Percentiles rank a stretch among this genome's conserved stretches.
phyloP scores from a whole-genome alignment of 805 yeast genomes.

The Middelhovenomyces tepae region DNA sequence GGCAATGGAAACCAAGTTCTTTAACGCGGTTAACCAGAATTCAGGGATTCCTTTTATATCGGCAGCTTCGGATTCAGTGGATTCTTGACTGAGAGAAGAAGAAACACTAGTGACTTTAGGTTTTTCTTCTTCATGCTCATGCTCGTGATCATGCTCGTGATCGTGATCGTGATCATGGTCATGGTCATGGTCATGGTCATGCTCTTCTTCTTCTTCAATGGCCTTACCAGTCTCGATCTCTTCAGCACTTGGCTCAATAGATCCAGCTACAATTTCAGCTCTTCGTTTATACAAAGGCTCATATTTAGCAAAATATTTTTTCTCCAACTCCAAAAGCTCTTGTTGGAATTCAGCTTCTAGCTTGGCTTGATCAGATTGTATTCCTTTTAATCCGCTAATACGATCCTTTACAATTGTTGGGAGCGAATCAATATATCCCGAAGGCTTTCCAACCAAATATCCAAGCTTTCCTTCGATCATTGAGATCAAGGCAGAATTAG shows the following conservation, averaged over 20 bases:
- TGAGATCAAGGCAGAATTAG: slow-evolving; percentile 74
- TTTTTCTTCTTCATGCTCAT: slow-evolving; percentile 36
- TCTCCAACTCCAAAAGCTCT: slow-evolving; percentile 80
- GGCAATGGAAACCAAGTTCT: slow-evolving; percentile 70
- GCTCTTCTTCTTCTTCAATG: slow-evolving; percentile 48
- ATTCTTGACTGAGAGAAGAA: too few species aligned
- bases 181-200: slow-evolving; percentile 35
- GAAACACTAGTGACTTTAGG: slow-evolving; percentile 35
- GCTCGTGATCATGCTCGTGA: slow-evolving; percentile 31
- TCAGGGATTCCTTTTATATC: slow-evolving; percentile 73
- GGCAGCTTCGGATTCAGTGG: slow-evolving; percentile 25
- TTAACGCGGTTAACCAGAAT: slow-evolving; percentile 95
- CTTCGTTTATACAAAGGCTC: slow-evolving; percentile 71
- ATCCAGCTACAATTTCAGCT: slow-evolving; percentile 62
- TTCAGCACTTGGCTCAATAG: slow-evolving; percentile 63
- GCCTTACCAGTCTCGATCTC: slow-evolving; percentile 75
- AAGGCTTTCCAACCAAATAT: slow-evolving; percentile 71
- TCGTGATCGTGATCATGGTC: slow-evolving; percentile 29
- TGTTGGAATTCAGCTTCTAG: slow-evolving; percentile 87
- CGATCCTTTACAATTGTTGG: slow-evolving; percentile 67
- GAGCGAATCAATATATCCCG: slow-evolving; percentile 75
- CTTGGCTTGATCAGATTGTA: slow-evolving; percentile 71
- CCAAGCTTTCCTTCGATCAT: slow-evolving; percentile 88
- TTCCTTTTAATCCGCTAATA: slow-evolving; percentile 69
- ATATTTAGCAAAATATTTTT: slow-evolving; percentile 62